Conservation (phyloP, 2,329 filamentous ascomycete genomes). For the Didymella lethalis region DNA sequence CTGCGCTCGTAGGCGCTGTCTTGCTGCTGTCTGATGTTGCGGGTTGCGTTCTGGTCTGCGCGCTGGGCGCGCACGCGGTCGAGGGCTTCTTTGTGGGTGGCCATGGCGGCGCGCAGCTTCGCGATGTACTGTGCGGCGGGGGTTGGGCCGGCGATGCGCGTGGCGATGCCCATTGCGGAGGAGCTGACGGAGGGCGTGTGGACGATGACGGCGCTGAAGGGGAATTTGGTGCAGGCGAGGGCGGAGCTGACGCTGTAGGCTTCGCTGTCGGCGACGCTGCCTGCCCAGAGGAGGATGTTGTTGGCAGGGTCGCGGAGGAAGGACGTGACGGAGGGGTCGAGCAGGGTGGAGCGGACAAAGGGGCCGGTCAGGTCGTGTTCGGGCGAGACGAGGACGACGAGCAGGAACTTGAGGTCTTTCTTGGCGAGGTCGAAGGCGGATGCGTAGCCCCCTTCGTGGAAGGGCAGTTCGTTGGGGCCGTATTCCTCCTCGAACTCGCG, state of each 20-base stretch:
- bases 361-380: constrained; percentile 91
- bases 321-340: constrained; percentile 74
- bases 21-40: constrained; percentile 84
- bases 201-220: constrained; percentile 85
- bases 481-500: constrained; percentile 96
- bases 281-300: constrained; percentile 89
- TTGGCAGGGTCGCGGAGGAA: constrained; percentile 79
- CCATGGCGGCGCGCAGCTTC: constrained; percentile 76
- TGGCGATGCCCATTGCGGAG: constrained; percentile 89
- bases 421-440: constrained; percentile 91
- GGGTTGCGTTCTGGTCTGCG: constrained; percentile 79
- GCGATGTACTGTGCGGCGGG: constrained; percentile 74
- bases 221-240: constrained; percentile 89
- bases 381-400: constrained; percentile 87
- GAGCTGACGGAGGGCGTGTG: constrained; percentile 85
- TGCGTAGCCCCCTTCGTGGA: constrained; percentile 88
- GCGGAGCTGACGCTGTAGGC: constrained; percentile 92
- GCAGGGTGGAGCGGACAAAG: constrained; percentile 83
- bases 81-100: constrained; percentile 78
- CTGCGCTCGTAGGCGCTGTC: constrained; percentile 94
- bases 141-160: constrained; percentile 77
- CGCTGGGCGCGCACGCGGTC: constrained; percentile 77
- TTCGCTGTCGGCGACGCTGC: constrained; percentile 91
- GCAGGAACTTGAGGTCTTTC: constrained; percentile 85
- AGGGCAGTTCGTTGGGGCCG: constrained; percentile 73